Evolutionary conservation across 352 stramenopile species (phyloP), one percentile per base, ranked within the genome.

Genomic region (Phytophthora macrochlamydospora): DNA sequence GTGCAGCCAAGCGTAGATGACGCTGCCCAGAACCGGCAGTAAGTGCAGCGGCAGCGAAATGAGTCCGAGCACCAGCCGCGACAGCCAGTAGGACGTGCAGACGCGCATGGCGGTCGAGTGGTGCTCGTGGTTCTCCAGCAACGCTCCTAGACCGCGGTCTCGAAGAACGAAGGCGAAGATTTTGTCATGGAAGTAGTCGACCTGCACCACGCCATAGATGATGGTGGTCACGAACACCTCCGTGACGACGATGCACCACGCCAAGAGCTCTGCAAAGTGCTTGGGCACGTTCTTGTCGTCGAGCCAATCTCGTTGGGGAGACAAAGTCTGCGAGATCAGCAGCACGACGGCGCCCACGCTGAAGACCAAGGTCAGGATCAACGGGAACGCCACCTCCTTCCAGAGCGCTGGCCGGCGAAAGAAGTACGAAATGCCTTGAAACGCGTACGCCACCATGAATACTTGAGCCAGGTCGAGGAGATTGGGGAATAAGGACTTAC

Each of bases 1-100:
- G 53, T 88, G 82, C 63, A 88, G 56, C 69, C 70, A 85, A 29
- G 76, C 68, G 62, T 83, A 88, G 18, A 77, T 38, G 35, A 81
- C 8, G 24, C 57, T 79, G 38, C 75, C 74, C 48, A 88, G 28
- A 33, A 86, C 42, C 32, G 79, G 79, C 29, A 86, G 75, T n/a
- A 86, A 56, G 53, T 86, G 75, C 28, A 88, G 66, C 35, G 75
- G 79, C 51, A 84, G 49, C 40, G 71, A 75, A 7, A 82, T 58
- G 24, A 85, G 53, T 7, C 75, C 59, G 30, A 87, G 42, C 14
- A 81, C 33, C 13, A 72, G 30, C 24, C 69, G 74, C 24, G 75
- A 65, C 3, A 72, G 51, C 7, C 73, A 62, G 62, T 75, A 78
- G 24, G 81, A 71, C 2, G 69, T 74, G 58, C 75, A 87, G 24